phyloP scores from a whole-genome alignment of 768 basidiomycete species.

The Cubamyces lactineus region DNA sequence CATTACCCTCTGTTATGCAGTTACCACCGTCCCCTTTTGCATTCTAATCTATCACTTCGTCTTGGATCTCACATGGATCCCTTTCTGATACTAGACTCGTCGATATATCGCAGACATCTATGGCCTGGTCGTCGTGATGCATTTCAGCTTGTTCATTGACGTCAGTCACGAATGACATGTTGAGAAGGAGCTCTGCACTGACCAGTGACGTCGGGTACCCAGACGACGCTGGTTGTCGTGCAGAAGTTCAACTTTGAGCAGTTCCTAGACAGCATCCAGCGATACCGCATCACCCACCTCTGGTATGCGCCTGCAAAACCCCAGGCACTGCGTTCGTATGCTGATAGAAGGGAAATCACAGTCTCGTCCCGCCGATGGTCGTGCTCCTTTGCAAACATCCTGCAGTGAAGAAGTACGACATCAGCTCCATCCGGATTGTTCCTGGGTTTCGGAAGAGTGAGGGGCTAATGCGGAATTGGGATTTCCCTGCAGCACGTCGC shows the following conservation, averaged over 20 bases:
- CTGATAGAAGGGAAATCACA: too few species aligned
- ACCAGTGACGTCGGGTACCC: background rate
- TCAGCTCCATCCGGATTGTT: slow-evolving; percentile 40
- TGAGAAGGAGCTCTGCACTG: background rate
- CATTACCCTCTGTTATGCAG: too few species aligned
- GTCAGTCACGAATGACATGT: slow-evolving; percentile 21
- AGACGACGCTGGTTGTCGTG: slow-evolving; percentile 38
- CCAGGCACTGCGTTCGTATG: slow-evolving; percentile 2
- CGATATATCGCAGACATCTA: slow-evolving; percentile 47
- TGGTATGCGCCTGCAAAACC: too few species aligned
- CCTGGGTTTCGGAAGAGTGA: too few species aligned
- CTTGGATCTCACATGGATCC: too few species aligned
- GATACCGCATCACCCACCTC: slow-evolving; percentile 39
- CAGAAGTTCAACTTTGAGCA: slow-evolving; percentile 38
- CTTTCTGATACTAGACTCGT: background rate
- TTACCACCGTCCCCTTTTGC: too few species aligned
- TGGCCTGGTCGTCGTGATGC: slow-evolving; percentile 36
- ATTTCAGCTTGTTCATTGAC: slow-evolving; percentile 34
- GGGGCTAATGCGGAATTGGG: too few species aligned
- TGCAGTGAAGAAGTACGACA: slow-evolving; percentile 42
- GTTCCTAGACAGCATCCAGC: slow-evolving; percentile 40
- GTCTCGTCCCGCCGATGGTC: slow-evolving; percentile 41
- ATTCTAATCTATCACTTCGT: too few species aligned
- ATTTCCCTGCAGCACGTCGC: slow-evolving; percentile 31
- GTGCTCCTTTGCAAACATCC: slow-evolving; percentile 46